Percentiles rank a stretch among this genome's conserved stretches.
These are phyloP conservation scores for Diaporthe amygdali DNA, from an alignment of 2,329 filamentous ascomycete genomes.

Conservation along the genomic window DNA sequence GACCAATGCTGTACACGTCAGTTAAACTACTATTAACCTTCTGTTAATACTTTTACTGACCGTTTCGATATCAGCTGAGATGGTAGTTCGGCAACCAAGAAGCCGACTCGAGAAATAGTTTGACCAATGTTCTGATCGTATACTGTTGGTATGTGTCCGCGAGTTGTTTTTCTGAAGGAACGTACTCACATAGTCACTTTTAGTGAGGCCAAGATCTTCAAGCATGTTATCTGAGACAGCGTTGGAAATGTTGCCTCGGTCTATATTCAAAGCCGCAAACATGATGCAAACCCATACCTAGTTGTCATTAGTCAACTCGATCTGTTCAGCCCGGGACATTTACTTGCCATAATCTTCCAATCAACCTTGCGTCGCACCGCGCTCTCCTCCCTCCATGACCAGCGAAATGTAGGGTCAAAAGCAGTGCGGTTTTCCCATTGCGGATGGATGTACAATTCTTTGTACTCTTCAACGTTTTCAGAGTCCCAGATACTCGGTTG, in stretches of 20 bases:
- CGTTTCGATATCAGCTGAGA: conserved; percentile 63
- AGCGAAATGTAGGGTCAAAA: conserved; percentile 58
- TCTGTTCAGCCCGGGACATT: too few species aligned
- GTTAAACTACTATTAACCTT: background rate
- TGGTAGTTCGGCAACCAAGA: conserved; percentile 60
- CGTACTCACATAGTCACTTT: conserved; percentile 39
- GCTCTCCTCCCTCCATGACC: conserved; percentile 60
- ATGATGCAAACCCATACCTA: conserved; percentile 54
- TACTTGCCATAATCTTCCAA: conserved; percentile 35
- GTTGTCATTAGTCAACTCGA: background rate
- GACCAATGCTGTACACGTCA: background rate
- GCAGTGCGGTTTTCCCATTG: conserved; percentile 59
- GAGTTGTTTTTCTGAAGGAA: background rate
- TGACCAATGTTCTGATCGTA: conserved; percentile 49
- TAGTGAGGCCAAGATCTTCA: conserved; percentile 35
- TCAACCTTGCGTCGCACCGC: conserved; percentile 53
- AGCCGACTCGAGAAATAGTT: conserved; percentile 55
- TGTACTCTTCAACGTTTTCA: conserved; percentile 37
- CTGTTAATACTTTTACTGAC: background rate
- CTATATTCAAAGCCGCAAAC: conserved; percentile 57
- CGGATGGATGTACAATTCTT: conserved; percentile 38
- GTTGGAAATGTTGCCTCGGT: conserved; percentile 45
- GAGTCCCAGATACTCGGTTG: conserved; percentile 28
- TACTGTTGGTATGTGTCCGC: background rate
- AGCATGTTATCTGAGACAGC: conserved; percentile 36